Evolutionary conservation across 495 filamentous ascomycete genomes (phyloP), one percentile per base, ranked within the genome.

Genomic region (Filosporella fistucella): DNA sequence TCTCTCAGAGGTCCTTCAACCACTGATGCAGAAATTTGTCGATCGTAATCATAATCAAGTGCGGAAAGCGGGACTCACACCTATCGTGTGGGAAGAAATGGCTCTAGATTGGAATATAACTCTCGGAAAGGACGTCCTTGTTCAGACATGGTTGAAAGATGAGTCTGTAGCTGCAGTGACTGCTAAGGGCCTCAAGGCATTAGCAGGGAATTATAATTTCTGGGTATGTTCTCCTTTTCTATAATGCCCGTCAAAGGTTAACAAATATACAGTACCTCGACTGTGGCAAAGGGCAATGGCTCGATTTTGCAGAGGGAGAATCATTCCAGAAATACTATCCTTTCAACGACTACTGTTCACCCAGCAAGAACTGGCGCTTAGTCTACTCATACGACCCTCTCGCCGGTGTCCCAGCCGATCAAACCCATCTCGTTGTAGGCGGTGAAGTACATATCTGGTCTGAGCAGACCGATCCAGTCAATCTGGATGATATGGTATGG

Each of bases 61-160:
- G 8, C 61, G 73, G 20, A 63, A 65, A 16, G 67, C 72, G 1
- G 81, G 81, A 12, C 63, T 90, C 55, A 75, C 73, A 9, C 86
- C 86, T 2, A 67, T 91, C 12, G 79, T 85, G 5, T 93, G 88
- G 88, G 88, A 93, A 63, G 88, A 93, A 60, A 87, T 88, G 69
- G 72, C 86, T 2, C 67, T 88, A 10, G 68, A 76, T 18, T 91
- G 85, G 79, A 86, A 89, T 62, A 57, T 91, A 20, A 84, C 74
- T 0, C 66, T 91, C 7, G 74, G 76, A 0, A 76, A 84, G 41
- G 67, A 69, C 20, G 71, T 77, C 13, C 71, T 93, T 26, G 76
- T 91, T 5, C 88, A 93, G 61, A 75, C 80, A 6, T 93, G 88
- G 88, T 71, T 77, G 30, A 76, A 74, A 17, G 76, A 74, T 28